Conservation (phyloP, 345 rosid species). For the Sonneratia alba region DNA sequence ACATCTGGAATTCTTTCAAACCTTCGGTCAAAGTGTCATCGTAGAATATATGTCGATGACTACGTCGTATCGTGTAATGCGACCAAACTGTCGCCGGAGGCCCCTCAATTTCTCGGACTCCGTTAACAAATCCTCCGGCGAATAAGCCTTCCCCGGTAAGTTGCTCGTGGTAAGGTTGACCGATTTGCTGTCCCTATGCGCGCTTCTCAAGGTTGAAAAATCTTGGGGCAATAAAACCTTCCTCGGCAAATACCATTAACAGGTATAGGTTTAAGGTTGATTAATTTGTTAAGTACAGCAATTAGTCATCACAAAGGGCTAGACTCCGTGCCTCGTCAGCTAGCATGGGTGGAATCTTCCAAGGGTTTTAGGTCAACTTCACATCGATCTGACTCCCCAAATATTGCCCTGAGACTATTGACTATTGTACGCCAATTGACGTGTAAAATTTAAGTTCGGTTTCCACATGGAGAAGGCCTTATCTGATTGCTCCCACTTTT, state of each 20-base stretch:
- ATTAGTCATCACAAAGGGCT: not conserved
- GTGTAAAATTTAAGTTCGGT: too few relatives aligned
- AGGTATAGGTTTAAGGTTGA: not conserved
- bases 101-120: too few relatives aligned
- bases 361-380: constrained; percentile 2
- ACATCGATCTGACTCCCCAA: constrained; percentile 4
- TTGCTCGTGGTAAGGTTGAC: too few relatives aligned
- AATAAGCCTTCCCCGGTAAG: too few relatives aligned
- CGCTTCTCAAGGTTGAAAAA: too few relatives aligned
- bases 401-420: not conserved
- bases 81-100: too few relatives aligned
- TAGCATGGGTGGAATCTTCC: not conserved
- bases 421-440: too few relatives aligned
- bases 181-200: not conserved
- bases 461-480: not conserved
- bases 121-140: too few relatives aligned
- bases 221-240: not conserved
- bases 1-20: too few relatives aligned
- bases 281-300: not conserved
- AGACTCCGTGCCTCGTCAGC: not conserved
- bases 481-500: not conserved
- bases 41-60: too few relatives aligned
- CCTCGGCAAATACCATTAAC: not conserved
- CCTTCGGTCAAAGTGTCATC: too few relatives aligned
- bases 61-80: too few relatives aligned